A percentile compares a stretch with the other conserved stretches of the same genome.
Evolutionary conservation across 2,329 filamentous ascomycete genomes (phyloP).

Genomic region (Cladosporium sp.): DNA sequence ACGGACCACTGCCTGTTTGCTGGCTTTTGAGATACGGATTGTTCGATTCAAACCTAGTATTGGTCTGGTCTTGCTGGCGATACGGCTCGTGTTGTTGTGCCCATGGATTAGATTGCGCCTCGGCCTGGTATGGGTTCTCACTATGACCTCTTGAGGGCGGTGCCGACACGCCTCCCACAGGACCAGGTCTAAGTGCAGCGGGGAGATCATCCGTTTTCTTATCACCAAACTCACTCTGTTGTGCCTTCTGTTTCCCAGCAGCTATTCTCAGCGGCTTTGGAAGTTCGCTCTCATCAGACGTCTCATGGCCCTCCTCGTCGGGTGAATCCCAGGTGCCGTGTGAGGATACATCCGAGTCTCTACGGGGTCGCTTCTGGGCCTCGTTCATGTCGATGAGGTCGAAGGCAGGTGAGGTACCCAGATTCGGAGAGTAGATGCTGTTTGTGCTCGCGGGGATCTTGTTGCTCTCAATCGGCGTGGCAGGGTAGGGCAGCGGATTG

Average conservation of each 20-base stretch:
- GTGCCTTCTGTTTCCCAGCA: slow-evolving; percentile 22
- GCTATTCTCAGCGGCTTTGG: slow-evolving; percentile 27
- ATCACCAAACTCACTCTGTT: slow-evolving; percentile 13
- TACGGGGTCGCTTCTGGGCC: slow-evolving; percentile 20
- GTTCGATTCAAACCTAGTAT: slow-evolving; percentile 35
- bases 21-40: slow-evolving; percentile 36
- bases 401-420: slow-evolving; percentile 36
- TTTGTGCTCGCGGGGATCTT: slow-evolving; percentile 22
- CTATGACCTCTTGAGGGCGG: slow-evolving; percentile 19
- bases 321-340: slow-evolving; percentile 34
- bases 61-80: neutral
- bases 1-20: slow-evolving; percentile 4
- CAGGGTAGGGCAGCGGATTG: slow-evolving; percentile 42
- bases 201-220: slow-evolving; percentile 24
- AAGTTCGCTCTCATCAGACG: slow-evolving; percentile 19
- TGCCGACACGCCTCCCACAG: slow-evolving; percentile 14
- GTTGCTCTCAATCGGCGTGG: slow-evolving; percentile 33
- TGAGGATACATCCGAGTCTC: slow-evolving; percentile 35
- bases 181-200: slow-evolving; percentile 25
- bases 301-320: slow-evolving; percentile 14
- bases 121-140: slow-evolving; percentile 12
- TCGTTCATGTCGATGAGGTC: slow-evolving; percentile 35
- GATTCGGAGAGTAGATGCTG: slow-evolving; percentile 32
- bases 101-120: slow-evolving; percentile 27
- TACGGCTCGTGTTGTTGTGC: slow-evolving; percentile 1